Evolutionary conservation across 495 filamentous ascomycete genomes (phyloP).

Genomic region (Aspergillus asperescens): DNA sequence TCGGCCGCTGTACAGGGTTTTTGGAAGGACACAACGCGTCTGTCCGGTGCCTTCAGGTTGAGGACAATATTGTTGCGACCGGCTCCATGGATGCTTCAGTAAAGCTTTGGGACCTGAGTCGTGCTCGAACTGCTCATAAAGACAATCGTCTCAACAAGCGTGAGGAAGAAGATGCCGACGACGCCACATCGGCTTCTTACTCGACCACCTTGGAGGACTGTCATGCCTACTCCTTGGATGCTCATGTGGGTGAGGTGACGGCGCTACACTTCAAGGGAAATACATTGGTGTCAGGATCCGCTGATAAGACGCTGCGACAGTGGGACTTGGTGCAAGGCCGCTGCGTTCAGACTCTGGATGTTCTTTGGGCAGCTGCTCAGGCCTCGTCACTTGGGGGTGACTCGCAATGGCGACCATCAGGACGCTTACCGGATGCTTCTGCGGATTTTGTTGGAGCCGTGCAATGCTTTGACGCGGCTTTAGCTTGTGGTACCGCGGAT

Average conservation of each 20-base stretch:
- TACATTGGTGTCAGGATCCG: constrained; percentile 88
- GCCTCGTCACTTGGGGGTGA: constrained; percentile 63
- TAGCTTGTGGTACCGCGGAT: constrained; percentile 97
- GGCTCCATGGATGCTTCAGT: constrained; percentile 96
- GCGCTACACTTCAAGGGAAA: constrained; percentile 85
- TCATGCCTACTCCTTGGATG: constrained; percentile 75
- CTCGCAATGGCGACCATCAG: constrained; percentile 52
- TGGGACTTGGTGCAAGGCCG: constrained; percentile 96
- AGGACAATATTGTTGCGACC: constrained; percentile 93
- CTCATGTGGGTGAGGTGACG: constrained; percentile 92
- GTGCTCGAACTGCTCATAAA: constrained; percentile 48
- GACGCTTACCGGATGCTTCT: constrained; percentile 56
- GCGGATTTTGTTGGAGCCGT: constrained; percentile 93
- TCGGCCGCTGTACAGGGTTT: constrained; percentile 81
- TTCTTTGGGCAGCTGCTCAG: constrained; percentile 97
- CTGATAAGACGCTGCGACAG: constrained; percentile 94
- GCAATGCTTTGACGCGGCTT: constrained; percentile 93
- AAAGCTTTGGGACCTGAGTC: constrained; percentile 84
- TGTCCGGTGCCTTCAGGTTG: constrained; percentile 86
- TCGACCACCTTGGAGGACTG: constrained; percentile 79
- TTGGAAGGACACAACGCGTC: constrained; percentile 94
- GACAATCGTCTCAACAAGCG: constrained; percentile 62
- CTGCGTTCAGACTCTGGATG: constrained; percentile 95
- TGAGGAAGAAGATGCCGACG: constrained; percentile 54
- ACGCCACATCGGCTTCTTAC: constrained; percentile 55